Evolutionary conservation across 2,329 filamentous ascomycete species (phyloP), one percentile per base, ranked within the genome.

Genomic region (Apiospora marii): DNA sequence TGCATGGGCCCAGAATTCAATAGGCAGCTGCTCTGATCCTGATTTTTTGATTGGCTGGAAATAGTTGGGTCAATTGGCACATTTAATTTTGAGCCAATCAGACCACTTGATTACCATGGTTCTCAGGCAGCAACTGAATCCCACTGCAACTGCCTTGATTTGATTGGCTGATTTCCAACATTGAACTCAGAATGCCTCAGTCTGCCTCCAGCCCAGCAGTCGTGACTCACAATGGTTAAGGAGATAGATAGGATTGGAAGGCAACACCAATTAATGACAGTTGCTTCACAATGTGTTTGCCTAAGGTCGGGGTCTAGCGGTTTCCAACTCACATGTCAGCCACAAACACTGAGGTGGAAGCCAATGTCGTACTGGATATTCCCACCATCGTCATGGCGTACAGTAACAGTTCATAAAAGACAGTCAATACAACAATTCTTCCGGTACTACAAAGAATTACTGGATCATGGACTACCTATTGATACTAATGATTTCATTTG

Each of bases 11-110:
- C 27, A 10, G 12, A 8, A 41, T n/a, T 14, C 19, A 64, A 41
- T 37, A 19, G 34, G 34, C 30, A 12, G 22, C 34, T 41, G 58
- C 22, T 8, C 5, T 37, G 16, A 61, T 37, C 16, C 53, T 37
- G 30, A 27, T 22, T 68, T 64, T 68, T n/a, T 68, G 27, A 68
- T 68, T 68, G 67, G 67, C 19, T 1, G 0, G 6, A 68, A 46
- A 37, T n/a, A 13, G 19, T 0, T 12, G 8, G 22, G 0, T 8
- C 19, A n/a, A 34, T 30, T 6, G 46, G 19, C 19, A 13, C 30
- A 19, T 34, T 22, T 34, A 3, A 30, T 58, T 14, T 22, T 58
- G 30, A 1, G 8, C 53, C 30, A 61, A 61, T 61, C 53, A 61
- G 24, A 58, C 22, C 6, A 10, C 51, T 19, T 19, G 8, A 2